Conservation (phyloP, 106 monocot genomes). For the Ottelia alismoides region DNA sequence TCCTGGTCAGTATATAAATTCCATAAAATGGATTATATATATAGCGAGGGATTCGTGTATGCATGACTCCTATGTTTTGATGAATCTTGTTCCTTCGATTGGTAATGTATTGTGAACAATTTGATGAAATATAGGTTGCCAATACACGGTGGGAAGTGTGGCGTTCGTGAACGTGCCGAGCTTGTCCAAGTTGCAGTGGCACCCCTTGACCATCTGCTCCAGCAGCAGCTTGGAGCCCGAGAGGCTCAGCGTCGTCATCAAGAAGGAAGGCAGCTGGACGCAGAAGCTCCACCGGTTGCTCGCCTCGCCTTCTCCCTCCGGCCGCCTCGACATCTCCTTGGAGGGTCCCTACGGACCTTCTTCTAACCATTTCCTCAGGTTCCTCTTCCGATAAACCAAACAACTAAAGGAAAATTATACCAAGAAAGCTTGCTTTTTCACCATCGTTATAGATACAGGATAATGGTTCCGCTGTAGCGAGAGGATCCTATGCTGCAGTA, state of each 20-base stretch:
- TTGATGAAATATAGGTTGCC: slow-evolving; percentile 43
- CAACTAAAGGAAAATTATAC: no score
- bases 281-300: slow-evolving; percentile 38
- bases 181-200: slow-evolving; percentile 63
- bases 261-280: slow-evolving; percentile 83
- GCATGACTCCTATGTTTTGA: no score
- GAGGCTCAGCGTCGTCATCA: slow-evolving; percentile 49
- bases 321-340: slow-evolving; percentile 34
- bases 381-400: no score
- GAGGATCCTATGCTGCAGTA: no score
- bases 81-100: no score
- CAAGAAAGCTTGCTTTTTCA: no score
- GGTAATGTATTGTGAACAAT: no score
- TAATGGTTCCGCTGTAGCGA: no score
- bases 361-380: slow-evolving; percentile 34
- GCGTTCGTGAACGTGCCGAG: slow-evolving; percentile 61
- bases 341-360: slow-evolving; percentile 66
- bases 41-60: no score
- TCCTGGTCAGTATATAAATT: slow-evolving; percentile 32
- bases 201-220: slow-evolving; percentile 62
- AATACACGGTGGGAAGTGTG: slow-evolving; percentile 27
- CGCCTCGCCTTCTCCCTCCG: slow-evolving; percentile 6
- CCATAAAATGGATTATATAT: no score
- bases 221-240: slow-evolving; percentile 56
- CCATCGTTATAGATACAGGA: no score